Conservation (phyloP, 768 basidiomycete genomes). For the Dendrothele bispora region DNA sequence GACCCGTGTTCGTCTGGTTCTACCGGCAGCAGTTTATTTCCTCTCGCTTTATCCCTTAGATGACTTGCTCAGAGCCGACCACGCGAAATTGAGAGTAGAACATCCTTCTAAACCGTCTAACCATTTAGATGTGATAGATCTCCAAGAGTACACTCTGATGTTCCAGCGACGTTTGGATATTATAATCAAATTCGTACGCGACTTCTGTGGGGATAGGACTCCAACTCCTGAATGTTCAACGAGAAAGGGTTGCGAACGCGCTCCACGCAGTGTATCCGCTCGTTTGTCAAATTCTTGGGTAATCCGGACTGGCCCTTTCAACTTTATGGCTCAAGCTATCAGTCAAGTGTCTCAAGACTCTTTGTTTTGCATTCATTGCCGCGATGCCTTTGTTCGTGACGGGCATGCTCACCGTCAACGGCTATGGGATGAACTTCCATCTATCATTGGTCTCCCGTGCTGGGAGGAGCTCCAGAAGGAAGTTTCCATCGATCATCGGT, state of each 20-base stretch:
- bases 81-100: slow-evolving; percentile 48
- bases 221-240: slow-evolving; percentile 29
- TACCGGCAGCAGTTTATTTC: slow-evolving; percentile 57
- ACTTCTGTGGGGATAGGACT: slow-evolving; percentile 34
- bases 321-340: slow-evolving; percentile 52
- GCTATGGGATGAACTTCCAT: slow-evolving; percentile 50
- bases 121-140: slow-evolving; percentile 37
- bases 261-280: slow-evolving; percentile 41
- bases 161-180: slow-evolving; percentile 53
- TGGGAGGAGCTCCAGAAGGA: slow-evolving; percentile 43
- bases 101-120: slow-evolving; percentile 53
- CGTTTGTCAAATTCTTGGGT: slow-evolving; percentile 49
- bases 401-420: slow-evolving; percentile 35
- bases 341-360: slow-evolving; percentile 35
- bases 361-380: slow-evolving; percentile 45
- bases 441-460: slow-evolving; percentile 40
- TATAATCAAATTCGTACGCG: slow-evolving; percentile 48
- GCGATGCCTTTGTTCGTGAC: slow-evolving; percentile 40
- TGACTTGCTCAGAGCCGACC: slow-evolving; percentile 48
- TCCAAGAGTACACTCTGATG: slow-evolving; percentile 53
- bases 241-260: slow-evolving; percentile 34
- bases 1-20: slow-evolving; percentile 42
- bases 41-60: slow-evolving; percentile 55
- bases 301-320: slow-evolving; percentile 50
- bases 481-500: slow-evolving; percentile 44